Conservation (phyloP, 2,329 filamentous ascomycete species). For the Aspergillus flavus region DNA sequence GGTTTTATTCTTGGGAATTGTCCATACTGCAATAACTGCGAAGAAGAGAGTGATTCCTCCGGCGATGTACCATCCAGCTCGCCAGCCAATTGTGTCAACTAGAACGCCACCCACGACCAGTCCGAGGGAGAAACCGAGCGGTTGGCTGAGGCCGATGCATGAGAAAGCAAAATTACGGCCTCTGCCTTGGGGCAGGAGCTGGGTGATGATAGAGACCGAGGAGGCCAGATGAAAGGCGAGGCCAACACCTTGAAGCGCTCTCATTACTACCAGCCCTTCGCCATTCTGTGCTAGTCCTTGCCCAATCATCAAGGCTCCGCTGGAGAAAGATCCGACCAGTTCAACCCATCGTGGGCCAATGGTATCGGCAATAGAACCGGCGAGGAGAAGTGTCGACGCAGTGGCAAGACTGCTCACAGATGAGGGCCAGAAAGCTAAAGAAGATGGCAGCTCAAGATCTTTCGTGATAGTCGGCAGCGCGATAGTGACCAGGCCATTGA, state of each 20-base stretch:
- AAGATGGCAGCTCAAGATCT: constrained; percentile 33
- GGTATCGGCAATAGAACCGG: constrained; percentile 55
- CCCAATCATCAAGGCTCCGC: constrained; percentile 48
- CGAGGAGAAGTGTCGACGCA: constrained; percentile 46
- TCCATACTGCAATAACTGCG: constrained; percentile 43
- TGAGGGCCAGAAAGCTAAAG: constrained; percentile 30
- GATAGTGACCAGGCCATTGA: constrained; percentile 46
- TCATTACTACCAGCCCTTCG: constrained; percentile 51
- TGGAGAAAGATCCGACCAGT: constrained; percentile 49
- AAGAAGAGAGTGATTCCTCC: constrained; percentile 48
- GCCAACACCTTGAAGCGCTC: constrained; percentile 50
- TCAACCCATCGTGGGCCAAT: constrained; percentile 53
- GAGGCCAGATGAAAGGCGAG: constrained; percentile 53
- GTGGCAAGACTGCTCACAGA: constrained; percentile 37
- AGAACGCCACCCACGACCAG: constrained; percentile 50
- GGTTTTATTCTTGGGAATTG: constrained; percentile 35
- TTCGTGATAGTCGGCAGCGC: constrained; percentile 46
- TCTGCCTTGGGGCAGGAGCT: constrained; percentile 50
- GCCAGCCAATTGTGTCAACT: constrained; percentile 53
- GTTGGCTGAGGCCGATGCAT: constrained; percentile 53
- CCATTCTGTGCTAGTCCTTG: constrained; percentile 46
- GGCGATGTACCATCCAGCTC: constrained; percentile 54
- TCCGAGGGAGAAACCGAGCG: constrained; percentile 55
- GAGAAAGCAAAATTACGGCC: constrained; percentile 56
- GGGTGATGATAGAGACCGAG: constrained; percentile 53